Conservation (phyloP, 306 rosid genomes). For the Gillenia trifoliata region DNA sequence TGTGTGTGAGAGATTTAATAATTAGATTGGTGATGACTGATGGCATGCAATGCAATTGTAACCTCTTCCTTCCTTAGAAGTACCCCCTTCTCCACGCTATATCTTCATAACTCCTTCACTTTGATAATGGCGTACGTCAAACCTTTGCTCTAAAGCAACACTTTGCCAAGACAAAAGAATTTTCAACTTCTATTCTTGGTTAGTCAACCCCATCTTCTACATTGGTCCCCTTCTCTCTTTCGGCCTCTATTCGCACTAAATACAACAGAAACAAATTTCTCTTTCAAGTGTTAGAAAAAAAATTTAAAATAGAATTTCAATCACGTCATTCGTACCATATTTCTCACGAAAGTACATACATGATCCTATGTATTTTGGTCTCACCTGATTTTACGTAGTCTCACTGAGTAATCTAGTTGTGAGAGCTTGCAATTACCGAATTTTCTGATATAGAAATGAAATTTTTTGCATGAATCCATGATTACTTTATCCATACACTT, state of each 20-base stretch:
- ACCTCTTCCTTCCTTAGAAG: neutral
- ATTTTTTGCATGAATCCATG: neutral
- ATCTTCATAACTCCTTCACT: neutral
- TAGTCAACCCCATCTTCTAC: conserved; percentile 9
- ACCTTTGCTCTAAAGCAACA: conserved; percentile 23
- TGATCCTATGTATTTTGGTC: too few relatives aligned
- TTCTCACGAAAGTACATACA: too few relatives aligned
- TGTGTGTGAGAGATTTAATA: conserved; percentile 14
- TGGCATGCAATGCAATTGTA: neutral
- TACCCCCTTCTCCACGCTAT: conserved; percentile 18
- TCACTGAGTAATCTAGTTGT: neutral
- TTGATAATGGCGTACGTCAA: conserved; percentile 27
- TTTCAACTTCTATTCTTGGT: neutral
- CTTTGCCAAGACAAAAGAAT: neutral
- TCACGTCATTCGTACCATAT: neutral
- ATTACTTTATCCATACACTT: neutral
- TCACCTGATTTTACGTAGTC: neutral
- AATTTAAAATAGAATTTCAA: too few relatives aligned
- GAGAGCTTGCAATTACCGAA: neutral
- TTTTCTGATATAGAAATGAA: too few relatives aligned
- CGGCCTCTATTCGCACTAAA: neutral
- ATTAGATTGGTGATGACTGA: conserved; percentile 8
- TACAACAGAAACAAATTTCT: neutral
- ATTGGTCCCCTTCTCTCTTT: neutral
- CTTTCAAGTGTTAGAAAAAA: neutral